Percentiles rank a stretch among this genome's conserved stretches.
Conservation (phyloP, 176 grass and related monocot species). For the Sorghum bicolor region Sorghum_bicolor_NCBIv3 NC_012870.2:11520001-11520500, state of each 20-base stretch:
- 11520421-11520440: slow-evolving; percentile 57
- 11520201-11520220: slow-evolving; percentile 51
- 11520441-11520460: slow-evolving; percentile 87
- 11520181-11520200: slow-evolving; percentile 80
- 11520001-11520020: slow-evolving; percentile 67
- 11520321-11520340: slow-evolving; percentile 38
- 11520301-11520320: slow-evolving; percentile 80
- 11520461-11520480: slow-evolving; percentile 74
- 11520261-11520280: slow-evolving; percentile 70
- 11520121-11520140: slow-evolving; percentile 89
- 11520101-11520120: slow-evolving; percentile 79
- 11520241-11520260: slow-evolving; percentile 66
- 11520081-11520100: slow-evolving; percentile 59
- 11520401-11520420: slow-evolving; percentile 52
- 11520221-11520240: slow-evolving; percentile 46
- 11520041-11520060: slow-evolving; percentile 95
- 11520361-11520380: slow-evolving; percentile 77
- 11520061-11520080: slow-evolving; percentile 60
- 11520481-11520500: slow-evolving; percentile 64
- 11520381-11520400: slow-evolving; percentile 66
- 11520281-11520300: slow-evolving; percentile 77
- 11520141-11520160: slow-evolving; percentile 49
- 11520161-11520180: slow-evolving; percentile 75
- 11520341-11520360: slow-evolving; percentile 47
- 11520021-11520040: slow-evolving; percentile 86